Evolutionary conservation across 2,329 filamentous ascomycete species (phyloP), one percentile per base, ranked within the genome.

Genomic region (Pseudophaeomoniella oleicola): DNA sequence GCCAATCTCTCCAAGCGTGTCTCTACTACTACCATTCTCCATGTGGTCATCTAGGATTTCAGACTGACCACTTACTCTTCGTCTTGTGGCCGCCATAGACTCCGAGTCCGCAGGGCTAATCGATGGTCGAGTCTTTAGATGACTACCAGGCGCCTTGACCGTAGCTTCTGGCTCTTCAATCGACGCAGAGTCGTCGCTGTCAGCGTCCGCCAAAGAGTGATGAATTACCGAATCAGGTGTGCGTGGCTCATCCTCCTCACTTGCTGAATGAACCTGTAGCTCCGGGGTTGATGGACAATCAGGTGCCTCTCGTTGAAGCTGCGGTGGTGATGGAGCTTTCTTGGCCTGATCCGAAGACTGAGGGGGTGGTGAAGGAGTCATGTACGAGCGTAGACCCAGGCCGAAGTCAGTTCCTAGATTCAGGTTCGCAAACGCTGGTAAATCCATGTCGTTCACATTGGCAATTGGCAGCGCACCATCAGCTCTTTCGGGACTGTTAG

Each of bases 161-260:
- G 88, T 94, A 3, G 88, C 85, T 34, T 84, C 63, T 33, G 77
- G 74, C 48, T 93, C 86, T 2, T 88, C 86, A 39, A 96, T 75
- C 22, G 67, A 67, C 2, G 76, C 75, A 0, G 75, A 72, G 32
- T 74, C 67, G 12, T 58, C 55, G 2, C 63, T 54, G 2, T 53
- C 54, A 19, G 42, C 44, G 12, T 32, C 59, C 55, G 2, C 47
- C 49, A 12, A 34, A 2, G 77, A 75, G 50, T 87, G 82, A 42
- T 83, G 81, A 44, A 94, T 88, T 15, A 96, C 87, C 4, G 88
- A 96, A 35, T 86, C 82, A 11, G 88, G 87, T 5, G 85, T 92
- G 19, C 75, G 72, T 6, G 75, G 75, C 43, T 80, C 77, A 2
- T 53, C 49, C 13, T 59, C 58, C 1, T 72, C 62, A 2, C 70